These are phyloP conservation scores for Astrothelium macrocarpum DNA, from an alignment of 495 filamentous ascomycete genomes.

Conservation along the genomic window DNA sequence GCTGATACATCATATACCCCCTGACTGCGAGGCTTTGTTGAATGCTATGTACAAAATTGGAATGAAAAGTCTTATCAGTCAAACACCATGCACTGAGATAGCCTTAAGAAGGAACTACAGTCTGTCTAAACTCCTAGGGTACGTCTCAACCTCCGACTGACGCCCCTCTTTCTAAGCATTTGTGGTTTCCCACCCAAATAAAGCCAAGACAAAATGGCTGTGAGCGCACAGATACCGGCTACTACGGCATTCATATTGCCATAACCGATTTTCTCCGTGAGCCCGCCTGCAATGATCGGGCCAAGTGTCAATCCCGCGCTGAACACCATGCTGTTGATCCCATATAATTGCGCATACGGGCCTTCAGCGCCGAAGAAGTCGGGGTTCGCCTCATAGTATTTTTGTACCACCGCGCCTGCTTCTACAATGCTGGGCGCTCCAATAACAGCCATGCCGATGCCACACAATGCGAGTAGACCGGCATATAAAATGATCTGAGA, in stretches of 20 bases:
- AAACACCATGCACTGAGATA: background rate
- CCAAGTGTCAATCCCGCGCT: constrained; percentile 43
- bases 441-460: constrained; percentile 41
- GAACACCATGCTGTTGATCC: constrained; percentile 46
- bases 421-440: constrained; percentile 36
- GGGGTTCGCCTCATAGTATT: constrained; percentile 35
- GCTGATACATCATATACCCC: too few relatives aligned
- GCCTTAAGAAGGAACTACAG: background rate
- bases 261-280: constrained; percentile 45
- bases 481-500: constrained; percentile 37
- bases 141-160: background rate
- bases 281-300: constrained; percentile 37
- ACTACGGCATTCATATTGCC: constrained; percentile 50
- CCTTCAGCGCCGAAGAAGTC: constrained; percentile 38
- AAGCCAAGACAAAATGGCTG: constrained; percentile 37
- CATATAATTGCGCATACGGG: constrained; percentile 50
- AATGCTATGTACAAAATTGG: background rate
- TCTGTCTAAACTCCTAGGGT: background rate
- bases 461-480: constrained; percentile 40
- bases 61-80: too few relatives aligned
- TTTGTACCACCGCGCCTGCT: constrained; percentile 28
- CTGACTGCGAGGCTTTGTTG: background rate
- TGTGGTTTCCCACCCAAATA: constrained; percentile 41
- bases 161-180: constrained; percentile 12
- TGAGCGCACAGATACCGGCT: constrained; percentile 37